A percentile compares a stretch with the other conserved stretches of the same genome.
Evolutionary conservation across 1,139 yeast genomes (phyloP).

Genomic region (Saccharomyces pastorianus): DNA sequence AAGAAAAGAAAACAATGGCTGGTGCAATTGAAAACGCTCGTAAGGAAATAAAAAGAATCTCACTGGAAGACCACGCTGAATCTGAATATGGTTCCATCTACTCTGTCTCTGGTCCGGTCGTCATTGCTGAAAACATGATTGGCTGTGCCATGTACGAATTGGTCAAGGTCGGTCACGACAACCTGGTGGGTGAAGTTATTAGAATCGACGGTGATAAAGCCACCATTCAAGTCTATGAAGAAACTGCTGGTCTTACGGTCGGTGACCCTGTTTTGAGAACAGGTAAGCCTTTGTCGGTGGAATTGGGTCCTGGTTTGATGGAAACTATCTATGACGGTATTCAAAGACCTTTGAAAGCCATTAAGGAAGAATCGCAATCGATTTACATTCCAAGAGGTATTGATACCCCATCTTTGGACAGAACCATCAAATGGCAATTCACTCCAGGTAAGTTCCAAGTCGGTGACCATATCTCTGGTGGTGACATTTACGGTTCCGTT

Average conservation of each 20-base stretch:
- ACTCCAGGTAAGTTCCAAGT: constrained; percentile 70
- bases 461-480: constrained; percentile 97
- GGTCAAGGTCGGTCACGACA: constrained; percentile 94
- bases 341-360: constrained; percentile 94
- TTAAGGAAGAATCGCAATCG: constrained; percentile 75
- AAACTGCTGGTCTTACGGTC: constrained; percentile 97
- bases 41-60: constrained; percentile 80
- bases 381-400: constrained; percentile 98
- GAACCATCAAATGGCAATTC: constrained; percentile 78
- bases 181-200: constrained; percentile 94
- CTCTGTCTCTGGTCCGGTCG: constrained; percentile 96
- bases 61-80: constrained; percentile 68
- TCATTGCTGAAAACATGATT: constrained; percentile 95
- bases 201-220: constrained; percentile 95
- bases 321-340: constrained; percentile 98
- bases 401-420: constrained; percentile 86
- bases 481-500: constrained; percentile 91
- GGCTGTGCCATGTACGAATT: constrained; percentile 99
- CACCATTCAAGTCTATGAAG: constrained; percentile 97
- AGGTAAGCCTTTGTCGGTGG: constrained; percentile 95
- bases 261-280: constrained; percentile 98
- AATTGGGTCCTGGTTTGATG: constrained; percentile 97
- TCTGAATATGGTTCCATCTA: constrained; percentile 79
- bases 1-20: constrained; percentile 43
- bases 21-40: constrained; percentile 97